Evolutionary conservation across 2,329 filamentous ascomycete genomes (phyloP).

Genomic region (Fonsecaea monophora): DNA sequence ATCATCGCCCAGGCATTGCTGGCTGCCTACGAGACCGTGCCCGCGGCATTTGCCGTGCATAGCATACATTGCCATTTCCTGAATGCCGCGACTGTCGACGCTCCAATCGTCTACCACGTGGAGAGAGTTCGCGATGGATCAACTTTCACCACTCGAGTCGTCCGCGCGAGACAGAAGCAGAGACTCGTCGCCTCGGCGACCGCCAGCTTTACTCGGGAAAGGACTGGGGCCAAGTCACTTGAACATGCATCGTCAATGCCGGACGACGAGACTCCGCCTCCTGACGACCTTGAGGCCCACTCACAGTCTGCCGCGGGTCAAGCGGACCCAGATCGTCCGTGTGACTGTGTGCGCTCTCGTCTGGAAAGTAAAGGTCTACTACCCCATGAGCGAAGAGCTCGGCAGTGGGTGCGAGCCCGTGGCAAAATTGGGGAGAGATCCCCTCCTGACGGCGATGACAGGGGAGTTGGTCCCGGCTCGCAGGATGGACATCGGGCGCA

Average conservation of each 20-base stretch:
- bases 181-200: conserved; percentile 93
- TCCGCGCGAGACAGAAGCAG: conserved; percentile 88
- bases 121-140: conserved; percentile 88
- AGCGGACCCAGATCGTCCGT: background rate
- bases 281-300: background rate
- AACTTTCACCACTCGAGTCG: conserved; percentile 86
- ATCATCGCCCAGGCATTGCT: conserved; percentile 89
- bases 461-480: too few species aligned
- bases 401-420: background rate
- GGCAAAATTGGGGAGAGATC: background rate
- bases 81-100: conserved; percentile 79
- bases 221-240: background rate
- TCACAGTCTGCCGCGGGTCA: background rate
- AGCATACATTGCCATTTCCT: conserved; percentile 99
- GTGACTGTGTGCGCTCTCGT: too few species aligned
- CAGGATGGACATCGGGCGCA: background rate
- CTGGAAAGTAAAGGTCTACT: background rate
- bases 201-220: conserved; percentile 74
- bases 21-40: conserved; percentile 85
- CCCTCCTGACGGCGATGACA: too few species aligned
- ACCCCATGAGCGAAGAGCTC: background rate
- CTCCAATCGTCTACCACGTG: conserved; percentile 91
- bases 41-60: conserved; percentile 77
- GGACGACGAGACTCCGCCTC: conserved; percentile 67
- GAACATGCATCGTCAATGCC: conserved; percentile 55